Conservation (phyloP, 352 stramenopile genomes). For the Globisporangium cederbergense region DNA sequence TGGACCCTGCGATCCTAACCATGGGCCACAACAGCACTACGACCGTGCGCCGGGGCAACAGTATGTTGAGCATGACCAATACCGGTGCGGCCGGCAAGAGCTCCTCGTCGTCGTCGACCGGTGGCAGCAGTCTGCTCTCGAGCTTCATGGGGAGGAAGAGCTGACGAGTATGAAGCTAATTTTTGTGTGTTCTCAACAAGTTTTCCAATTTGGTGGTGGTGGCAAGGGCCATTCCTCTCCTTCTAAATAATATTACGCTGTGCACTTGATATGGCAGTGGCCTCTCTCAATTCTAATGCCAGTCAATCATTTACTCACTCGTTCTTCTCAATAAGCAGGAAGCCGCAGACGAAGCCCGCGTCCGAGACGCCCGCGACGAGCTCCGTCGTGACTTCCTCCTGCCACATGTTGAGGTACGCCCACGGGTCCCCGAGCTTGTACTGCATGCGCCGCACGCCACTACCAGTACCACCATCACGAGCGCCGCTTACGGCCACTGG, state of each 20-base stretch:
- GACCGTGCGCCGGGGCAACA: constrained; percentile 7
- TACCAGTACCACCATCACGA: not conserved
- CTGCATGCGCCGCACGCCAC: constrained; percentile 31
- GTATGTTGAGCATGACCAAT: not conserved
- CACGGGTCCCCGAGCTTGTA: constrained; percentile 34
- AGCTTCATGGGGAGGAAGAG: constrained; percentile 17
- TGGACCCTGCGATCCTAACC: constrained; percentile 17
- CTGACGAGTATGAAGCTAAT: constrained; percentile 4
- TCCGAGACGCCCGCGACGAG: constrained; percentile 40
- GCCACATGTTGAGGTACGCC: constrained; percentile 36
- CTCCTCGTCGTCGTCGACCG: not conserved
- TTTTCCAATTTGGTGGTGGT: not conserved
- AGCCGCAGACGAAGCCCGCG: constrained; percentile 46
- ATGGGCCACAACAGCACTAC: constrained; percentile 19
- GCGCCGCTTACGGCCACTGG: not conserved
- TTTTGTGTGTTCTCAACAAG: not conserved
- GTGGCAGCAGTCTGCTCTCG: constrained; percentile 9
- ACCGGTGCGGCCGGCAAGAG: not conserved
- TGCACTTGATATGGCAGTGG: not conserved
- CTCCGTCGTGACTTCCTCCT: constrained; percentile 39
- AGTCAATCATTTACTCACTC: constrained; percentile 10
- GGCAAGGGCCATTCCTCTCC: not conserved
- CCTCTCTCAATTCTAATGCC: not conserved
- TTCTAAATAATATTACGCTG: constrained; percentile 15
- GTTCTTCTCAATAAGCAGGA: constrained; percentile 55